Conservation (phyloP, 768 basidiomycete species). For the Agaricus sinodeliciosus region DNA sequence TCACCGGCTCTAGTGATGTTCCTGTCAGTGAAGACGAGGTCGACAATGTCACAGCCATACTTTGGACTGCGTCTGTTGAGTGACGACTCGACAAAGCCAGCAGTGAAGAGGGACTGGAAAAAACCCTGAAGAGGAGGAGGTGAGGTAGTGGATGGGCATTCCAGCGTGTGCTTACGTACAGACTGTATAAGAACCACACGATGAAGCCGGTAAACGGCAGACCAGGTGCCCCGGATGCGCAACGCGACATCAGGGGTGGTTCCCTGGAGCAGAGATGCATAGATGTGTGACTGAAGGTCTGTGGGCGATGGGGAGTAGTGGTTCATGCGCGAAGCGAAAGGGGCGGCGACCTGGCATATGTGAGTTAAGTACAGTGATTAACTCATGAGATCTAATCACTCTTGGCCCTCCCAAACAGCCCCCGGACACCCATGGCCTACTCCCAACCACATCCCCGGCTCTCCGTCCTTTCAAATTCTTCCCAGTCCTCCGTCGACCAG, state of each 20-base stretch:
- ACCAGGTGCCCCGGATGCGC: constrained; percentile 57
- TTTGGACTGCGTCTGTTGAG: constrained; percentile 19
- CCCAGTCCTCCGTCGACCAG: constrained; percentile 45
- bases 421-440: constrained; percentile 36
- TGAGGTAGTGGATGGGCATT: constrained; percentile 8
- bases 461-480: constrained; percentile 59
- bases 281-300: constrained; percentile 71
- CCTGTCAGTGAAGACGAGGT: constrained; percentile 71
- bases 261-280: constrained; percentile 62
- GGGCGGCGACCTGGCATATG: background rate
- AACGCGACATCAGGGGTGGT: constrained; percentile 76
- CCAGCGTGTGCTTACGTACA: constrained; percentile 26
- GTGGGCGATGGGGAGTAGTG: constrained; percentile 39
- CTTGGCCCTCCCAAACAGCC: background rate
- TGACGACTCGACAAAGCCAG: constrained; percentile 65
- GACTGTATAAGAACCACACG: constrained; percentile 86
- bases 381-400: too few relatives aligned
- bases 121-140: constrained; percentile 53
- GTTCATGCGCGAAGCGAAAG: constrained; percentile 23
- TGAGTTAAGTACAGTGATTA: too few relatives aligned
- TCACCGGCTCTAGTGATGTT: constrained; percentile 85
- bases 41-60: constrained; percentile 45
- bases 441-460: constrained; percentile 61
- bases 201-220: constrained; percentile 73
- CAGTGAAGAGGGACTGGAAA: constrained; percentile 82